Evolutionary conservation across 169 alveolate species (phyloP).

Genomic region (Eimeria necatrix): DNA sequence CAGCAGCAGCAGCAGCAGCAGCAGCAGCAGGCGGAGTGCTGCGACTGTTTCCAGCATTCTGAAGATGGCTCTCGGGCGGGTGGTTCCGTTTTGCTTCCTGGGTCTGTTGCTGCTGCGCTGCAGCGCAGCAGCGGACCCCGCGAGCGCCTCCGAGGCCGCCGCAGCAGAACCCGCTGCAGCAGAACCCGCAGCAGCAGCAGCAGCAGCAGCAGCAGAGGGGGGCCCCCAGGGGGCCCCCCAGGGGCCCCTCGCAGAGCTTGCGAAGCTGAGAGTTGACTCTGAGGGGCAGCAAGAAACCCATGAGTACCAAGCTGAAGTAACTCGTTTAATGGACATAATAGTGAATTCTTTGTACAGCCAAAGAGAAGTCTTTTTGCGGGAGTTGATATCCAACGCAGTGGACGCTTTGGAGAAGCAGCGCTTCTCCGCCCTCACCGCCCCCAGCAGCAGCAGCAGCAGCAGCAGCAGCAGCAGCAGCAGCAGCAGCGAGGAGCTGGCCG

Average conservation of each 20-base stretch:
- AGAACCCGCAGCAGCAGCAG: neutral
- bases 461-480: constrained; percentile 30
- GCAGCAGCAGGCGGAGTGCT: neutral
- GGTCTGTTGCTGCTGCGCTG: neutral
- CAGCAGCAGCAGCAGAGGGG: neutral
- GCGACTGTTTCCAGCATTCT: no score
- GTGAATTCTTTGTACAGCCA: constrained; percentile 99
- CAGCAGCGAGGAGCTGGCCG: neutral
- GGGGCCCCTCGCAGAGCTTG: neutral
- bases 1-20: constrained; percentile 47
- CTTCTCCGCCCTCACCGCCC: neutral
- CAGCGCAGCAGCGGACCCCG: neutral
- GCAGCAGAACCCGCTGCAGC: neutral
- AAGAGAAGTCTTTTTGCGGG: constrained; percentile 98
- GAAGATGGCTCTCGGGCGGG: neutral
- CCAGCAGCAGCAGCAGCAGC: no score
- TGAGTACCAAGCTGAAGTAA: constrained; percentile 97
- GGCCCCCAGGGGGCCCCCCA: neutral
- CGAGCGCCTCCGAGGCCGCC: neutral
- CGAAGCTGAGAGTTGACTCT: neutral
- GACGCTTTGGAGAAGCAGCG: constrained; percentile 97
- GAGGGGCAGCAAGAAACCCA: constrained; percentile 81
- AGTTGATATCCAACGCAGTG: constrained; percentile 98
- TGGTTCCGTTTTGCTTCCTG: neutral
- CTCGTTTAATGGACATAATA: constrained; percentile 99